Evolutionary conservation across 2,329 filamentous ascomycete genomes (phyloP), one percentile per base, ranked within the genome.

Genomic region (Diaporthe humulicola): DNA sequence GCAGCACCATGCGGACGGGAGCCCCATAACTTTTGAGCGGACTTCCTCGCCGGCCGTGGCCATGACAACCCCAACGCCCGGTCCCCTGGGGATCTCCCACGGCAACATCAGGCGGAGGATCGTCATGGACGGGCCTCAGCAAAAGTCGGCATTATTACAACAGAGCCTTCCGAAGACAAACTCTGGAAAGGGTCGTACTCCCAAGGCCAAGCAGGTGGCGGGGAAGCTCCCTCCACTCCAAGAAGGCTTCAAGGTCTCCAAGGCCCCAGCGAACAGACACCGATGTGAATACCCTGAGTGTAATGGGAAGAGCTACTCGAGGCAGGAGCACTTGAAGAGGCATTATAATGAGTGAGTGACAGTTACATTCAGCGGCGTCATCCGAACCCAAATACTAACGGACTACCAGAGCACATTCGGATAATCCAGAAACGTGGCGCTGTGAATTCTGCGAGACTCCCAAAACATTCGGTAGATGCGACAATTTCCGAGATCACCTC

Each of bases 401-500:
- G 22, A 17, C 42, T 15, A 3, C 10, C 42, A 75, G 71, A 61
- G 72, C 48, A 50, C 72, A 74, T 19, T 61, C 66, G 40, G 67
- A 76, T 33, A 71, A 74, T 48, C 74, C 67, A 30, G 72, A 73
- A 14, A 70, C 57, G 36, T 76, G 71, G 71, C 66, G 64, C 42
- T 76, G 74, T 40, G 67, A 71, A n/a, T 76, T 74, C 36, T 76
- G 74, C 54, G 58, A 70, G 30, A 71, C 56, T 25, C 66, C 58
- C 50, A 76, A 76, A 57, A 70, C 64, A 2, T 76, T 76, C 54
- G 67, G 60, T 19, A 66, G 72, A 50, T 66, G 56, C 33, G 74
- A 76, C 45, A 76, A 76, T 45, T 76, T 74, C 25, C 57, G 67
- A 19, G 74, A 76, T 15, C 74, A 76, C 45, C 71, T 76, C 52